These are phyloP conservation scores for Teunomyces lycoperdinae DNA, from an alignment of 805 yeast genomes.

Conservation along the genomic window DNA sequence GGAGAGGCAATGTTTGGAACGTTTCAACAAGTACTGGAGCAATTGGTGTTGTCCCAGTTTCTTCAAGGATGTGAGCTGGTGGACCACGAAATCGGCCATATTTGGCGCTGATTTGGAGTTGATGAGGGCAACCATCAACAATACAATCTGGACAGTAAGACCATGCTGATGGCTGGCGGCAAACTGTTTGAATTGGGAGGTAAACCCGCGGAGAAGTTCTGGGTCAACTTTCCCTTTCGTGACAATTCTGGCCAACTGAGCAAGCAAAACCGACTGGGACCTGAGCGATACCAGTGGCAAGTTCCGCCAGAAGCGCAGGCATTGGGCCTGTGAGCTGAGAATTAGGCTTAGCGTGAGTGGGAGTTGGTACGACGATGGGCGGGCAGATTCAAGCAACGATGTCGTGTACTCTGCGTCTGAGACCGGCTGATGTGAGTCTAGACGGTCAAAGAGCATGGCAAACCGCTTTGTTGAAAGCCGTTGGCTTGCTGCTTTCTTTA, in stretches of 20 bases:
- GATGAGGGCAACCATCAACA: neutral
- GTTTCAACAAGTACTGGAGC: slow-evolving; percentile 13
- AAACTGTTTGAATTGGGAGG: neutral
- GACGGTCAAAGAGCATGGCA: slow-evolving; percentile 24
- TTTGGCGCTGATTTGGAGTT: neutral
- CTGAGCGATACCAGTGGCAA: neutral
- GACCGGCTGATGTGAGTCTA: slow-evolving; percentile 19
- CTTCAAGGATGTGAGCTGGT: slow-evolving; percentile 4
- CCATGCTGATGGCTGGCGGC: neutral
- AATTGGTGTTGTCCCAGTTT: slow-evolving; percentile 10
- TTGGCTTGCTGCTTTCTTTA: slow-evolving; percentile 18
- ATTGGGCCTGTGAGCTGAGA: neutral
- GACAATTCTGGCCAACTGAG: neutral
- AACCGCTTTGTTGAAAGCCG: slow-evolving; percentile 23
- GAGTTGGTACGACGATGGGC: slow-evolving; percentile 7
- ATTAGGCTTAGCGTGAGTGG: slow-evolving; percentile 8
- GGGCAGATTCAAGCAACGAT: slow-evolving; percentile 20
- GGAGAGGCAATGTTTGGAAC: slow-evolving; percentile 6
- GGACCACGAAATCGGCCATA: neutral
- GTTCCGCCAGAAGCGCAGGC: neutral
- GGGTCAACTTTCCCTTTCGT: neutral
- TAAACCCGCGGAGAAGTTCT: neutral
- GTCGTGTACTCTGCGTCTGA: slow-evolving; percentile 23
- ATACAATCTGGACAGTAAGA: neutral
- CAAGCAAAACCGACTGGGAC: neutral